Evolutionary conservation across 108 stramenopile genomes (phyloP).

Genomic region (Stephanodiscus triporus): DNA sequence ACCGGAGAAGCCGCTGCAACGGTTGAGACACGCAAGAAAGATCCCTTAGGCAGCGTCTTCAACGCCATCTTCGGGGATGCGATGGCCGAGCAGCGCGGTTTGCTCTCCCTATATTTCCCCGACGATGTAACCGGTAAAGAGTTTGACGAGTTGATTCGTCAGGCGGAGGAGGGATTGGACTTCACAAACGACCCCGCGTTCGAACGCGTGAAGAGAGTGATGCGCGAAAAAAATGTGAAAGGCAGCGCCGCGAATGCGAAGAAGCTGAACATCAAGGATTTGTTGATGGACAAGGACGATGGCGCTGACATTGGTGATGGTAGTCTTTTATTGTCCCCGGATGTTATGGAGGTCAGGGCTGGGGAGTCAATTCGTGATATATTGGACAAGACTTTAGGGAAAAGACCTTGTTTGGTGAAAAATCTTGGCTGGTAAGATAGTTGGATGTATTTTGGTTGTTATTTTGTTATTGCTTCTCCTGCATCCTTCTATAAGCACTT

Average conservation of each 20-base stretch:
- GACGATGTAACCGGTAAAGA: conserved; percentile 2
- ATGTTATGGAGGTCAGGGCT: conserved; percentile 31
- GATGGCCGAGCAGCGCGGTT: neutral
- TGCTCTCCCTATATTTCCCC: conserved; percentile 8
- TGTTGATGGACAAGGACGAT: neutral
- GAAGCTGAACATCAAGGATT: neutral
- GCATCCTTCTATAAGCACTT: neutral
- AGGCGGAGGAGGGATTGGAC: conserved; percentile 16
- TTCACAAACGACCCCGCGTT: conserved; percentile 13
- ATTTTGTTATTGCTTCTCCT: neutral
- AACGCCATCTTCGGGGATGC: conserved; percentile 25
- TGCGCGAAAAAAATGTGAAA: neutral
- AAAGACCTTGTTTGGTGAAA: conserved; percentile 37
- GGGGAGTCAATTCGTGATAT: conserved; percentile 62
- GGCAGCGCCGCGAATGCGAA: neutral
- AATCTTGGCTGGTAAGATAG: conserved; percentile 47
- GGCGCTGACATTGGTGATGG: conserved; percentile 5
- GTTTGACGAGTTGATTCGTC: conserved; percentile 11
- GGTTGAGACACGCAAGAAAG: neutral
- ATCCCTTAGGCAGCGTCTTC: conserved; percentile 14
- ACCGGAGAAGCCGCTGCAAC: neutral
- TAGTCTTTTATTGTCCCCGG: neutral
- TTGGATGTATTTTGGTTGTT: conserved; percentile 1
- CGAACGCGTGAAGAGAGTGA: conserved; percentile 2
- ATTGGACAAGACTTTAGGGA: conserved; percentile 49